Percentiles rank a stretch among this genome's conserved stretches.
phyloP scores from a whole-genome alignment of 2,329 filamentous ascomycete genomes.

The Calycina herbarum region DNA sequence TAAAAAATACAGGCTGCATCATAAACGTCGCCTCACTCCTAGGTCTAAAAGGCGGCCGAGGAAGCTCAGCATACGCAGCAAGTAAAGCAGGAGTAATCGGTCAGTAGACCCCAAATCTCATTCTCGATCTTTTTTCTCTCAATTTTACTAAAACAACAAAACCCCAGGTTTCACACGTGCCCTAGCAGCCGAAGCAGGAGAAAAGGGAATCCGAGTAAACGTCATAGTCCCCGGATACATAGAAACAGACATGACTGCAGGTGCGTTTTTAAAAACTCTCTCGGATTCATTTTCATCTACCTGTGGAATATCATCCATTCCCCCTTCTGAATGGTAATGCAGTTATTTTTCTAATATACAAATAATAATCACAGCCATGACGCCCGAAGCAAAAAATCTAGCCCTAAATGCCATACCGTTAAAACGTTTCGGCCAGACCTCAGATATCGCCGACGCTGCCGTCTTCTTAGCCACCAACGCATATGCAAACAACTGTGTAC shows the following conservation, averaged over 20 bases:
- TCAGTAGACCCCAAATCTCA: constrained; percentile 35
- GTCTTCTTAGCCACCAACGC: constrained; percentile 74
- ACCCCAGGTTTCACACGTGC: constrained; percentile 64
- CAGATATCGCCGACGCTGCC: constrained; percentile 80
- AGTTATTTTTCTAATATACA: constrained; percentile 38
- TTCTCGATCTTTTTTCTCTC: not conserved
- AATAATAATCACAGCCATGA: constrained; percentile 43
- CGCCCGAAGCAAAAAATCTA: constrained; percentile 36
- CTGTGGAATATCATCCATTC: not conserved
- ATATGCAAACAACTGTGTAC: constrained; percentile 83
- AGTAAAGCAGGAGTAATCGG: constrained; percentile 79
- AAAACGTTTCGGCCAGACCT: constrained; percentile 63
- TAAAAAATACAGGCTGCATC: constrained; percentile 56
- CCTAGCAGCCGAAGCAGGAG: constrained; percentile 61
- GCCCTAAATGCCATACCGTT: constrained; percentile 59
- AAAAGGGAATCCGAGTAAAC: constrained; percentile 70
- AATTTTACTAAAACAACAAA: constrained; percentile 7
- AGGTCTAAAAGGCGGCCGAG: constrained; percentile 65
- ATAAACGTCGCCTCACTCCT: constrained; percentile 81
- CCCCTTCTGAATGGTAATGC: not conserved
- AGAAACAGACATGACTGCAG: constrained; percentile 73
- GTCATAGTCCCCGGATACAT: constrained; percentile 82
- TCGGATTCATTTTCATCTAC: constrained; percentile 3
- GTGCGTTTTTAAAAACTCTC: constrained; percentile 45
- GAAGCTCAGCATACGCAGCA: constrained; percentile 73